Evolutionary conservation across 2,329 filamentous ascomycete genomes (phyloP), one percentile per base, ranked within the genome.

Genomic region (Pyrenophora graminea): DNA sequence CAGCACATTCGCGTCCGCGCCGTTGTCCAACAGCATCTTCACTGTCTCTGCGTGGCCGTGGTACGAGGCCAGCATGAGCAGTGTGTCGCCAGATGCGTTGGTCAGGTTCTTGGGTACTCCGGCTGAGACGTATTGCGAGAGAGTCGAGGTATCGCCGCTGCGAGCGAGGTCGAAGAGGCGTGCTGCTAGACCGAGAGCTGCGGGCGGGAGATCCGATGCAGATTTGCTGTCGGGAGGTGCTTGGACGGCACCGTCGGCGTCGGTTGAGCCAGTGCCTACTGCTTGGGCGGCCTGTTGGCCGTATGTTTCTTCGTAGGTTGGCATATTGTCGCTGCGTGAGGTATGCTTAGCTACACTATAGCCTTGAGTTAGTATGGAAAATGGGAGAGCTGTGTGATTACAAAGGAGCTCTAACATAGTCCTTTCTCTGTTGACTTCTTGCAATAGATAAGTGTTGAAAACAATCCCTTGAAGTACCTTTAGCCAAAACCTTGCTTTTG

Each of bases 11-110:
- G 86, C 80, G 62, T 90, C 85, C 1, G 85, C 86, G 1, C 85
- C 85, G 51, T 84, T 77, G 23, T 81, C 74, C 1, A 90, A 69
- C 9, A 90, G 78, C 51, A 87, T 76, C 39, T 75, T 77, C 21
- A 86, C 84, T 0, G 88, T 79, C 0, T 81, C 76, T 1, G 80
- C 77, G 47, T 89, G 84, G 9, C 86, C 86, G 59, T 89, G 81
- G 62, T 90, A 90, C 0, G 86, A 80, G 0, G 87, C 84, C 1
- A 91, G 80, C 88, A 91, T 91, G 52, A 90, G 76, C 53, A 90
- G 71, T n/a, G 82, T 88, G 67, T 91, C 87, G 41, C 87, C 88
- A 57, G 88, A 86, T 42, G 87, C 81, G 62, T 90, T 90, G 18
- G 86, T 89, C 70, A 90, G 77, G 62, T 89, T 90, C 1, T 82